A percentile compares a stretch with the other conserved stretches of the same genome.
Conservation (phyloP, 108 stramenopile genomes). For the Cyclotella atomus region DNA sequence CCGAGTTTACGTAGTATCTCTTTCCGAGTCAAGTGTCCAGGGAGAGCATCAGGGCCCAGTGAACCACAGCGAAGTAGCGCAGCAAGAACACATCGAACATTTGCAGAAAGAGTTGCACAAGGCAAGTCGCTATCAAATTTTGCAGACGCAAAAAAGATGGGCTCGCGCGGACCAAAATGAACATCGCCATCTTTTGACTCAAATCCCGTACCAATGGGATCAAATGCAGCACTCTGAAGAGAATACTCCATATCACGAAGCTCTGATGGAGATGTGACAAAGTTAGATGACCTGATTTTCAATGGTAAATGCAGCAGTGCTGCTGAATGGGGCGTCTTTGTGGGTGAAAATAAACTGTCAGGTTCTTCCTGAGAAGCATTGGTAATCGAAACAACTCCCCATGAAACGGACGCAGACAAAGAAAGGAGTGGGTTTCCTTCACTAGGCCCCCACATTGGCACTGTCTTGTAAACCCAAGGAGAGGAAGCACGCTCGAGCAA, state of each 20-base stretch:
- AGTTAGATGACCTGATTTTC: conserved; percentile 65
- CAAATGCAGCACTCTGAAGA: conserved; percentile 64
- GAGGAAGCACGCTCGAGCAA: conserved; percentile 63
- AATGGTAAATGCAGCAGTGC: conserved; percentile 72
- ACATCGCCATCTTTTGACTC: conserved; percentile 11
- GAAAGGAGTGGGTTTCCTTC: conserved; percentile 69
- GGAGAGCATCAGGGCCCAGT: conserved; percentile 64
- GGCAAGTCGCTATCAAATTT: conserved; percentile 64
- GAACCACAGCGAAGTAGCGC: conserved; percentile 76
- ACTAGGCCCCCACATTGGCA: conserved; percentile 76
- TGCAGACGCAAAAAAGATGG: conserved; percentile 63
- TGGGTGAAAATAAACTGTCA: neutral
- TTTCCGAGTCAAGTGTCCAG: conserved; percentile 68
- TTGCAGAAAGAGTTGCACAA: conserved; percentile 70
- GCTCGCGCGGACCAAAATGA: conserved; percentile 35
- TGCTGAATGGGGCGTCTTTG: neutral
- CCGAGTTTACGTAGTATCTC: conserved; percentile 58
- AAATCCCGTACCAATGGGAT: conserved; percentile 59
- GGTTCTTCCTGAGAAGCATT: neutral
- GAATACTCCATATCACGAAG: conserved; percentile 76
- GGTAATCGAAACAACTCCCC: conserved; percentile 53
- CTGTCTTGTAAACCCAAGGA: conserved; percentile 21
- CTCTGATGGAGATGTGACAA: conserved; percentile 52
- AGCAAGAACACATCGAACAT: conserved; percentile 73
- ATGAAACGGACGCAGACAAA: conserved; percentile 64